phyloP scores from a whole-genome alignment of 225 moss, liverwort and hornwort genomes.

The Thuidium tamariscinum region DNA sequence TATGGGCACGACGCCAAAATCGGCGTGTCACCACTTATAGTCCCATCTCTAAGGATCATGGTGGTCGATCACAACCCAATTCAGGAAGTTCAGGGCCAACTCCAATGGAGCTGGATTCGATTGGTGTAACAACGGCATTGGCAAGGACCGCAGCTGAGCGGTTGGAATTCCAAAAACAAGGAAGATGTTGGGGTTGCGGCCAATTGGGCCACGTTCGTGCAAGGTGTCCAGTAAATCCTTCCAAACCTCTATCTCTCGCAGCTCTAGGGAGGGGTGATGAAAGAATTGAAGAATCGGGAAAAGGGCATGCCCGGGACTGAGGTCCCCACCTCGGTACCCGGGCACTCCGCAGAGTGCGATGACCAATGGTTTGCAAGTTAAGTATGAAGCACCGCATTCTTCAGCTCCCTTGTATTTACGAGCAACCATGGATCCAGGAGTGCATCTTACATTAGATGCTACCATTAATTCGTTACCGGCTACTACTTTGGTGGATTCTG shows the following conservation, averaged over 20 bases:
- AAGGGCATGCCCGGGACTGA: background rate
- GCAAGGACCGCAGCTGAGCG: fast-evolving
- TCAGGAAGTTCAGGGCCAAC: too few species aligned
- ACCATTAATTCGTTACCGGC: too few species aligned
- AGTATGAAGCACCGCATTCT: too few species aligned
- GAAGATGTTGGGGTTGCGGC: background rate
- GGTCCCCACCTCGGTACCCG: background rate
- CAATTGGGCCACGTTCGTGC: background rate
- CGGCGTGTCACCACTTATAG: fast-evolving
- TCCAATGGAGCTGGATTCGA: background rate
- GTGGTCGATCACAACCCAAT: background rate
- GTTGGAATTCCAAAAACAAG: background rate
- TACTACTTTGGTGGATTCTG: too few species aligned
- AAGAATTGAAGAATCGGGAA: background rate
- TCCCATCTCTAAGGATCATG: fast-evolving
- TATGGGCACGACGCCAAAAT: background rate
- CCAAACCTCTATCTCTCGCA: background rate
- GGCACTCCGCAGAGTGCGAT: background rate
- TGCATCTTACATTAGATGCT: too few species aligned
- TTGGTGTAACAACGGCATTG: fast-evolving
- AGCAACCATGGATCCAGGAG: background rate
- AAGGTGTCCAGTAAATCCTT: background rate
- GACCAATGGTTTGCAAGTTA: too few species aligned
- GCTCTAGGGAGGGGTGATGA: background rate
- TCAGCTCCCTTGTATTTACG: too few species aligned